phyloP scores from a whole-genome alignment of 805 yeast genomes.

The Ogataea pilisensis region DNA sequence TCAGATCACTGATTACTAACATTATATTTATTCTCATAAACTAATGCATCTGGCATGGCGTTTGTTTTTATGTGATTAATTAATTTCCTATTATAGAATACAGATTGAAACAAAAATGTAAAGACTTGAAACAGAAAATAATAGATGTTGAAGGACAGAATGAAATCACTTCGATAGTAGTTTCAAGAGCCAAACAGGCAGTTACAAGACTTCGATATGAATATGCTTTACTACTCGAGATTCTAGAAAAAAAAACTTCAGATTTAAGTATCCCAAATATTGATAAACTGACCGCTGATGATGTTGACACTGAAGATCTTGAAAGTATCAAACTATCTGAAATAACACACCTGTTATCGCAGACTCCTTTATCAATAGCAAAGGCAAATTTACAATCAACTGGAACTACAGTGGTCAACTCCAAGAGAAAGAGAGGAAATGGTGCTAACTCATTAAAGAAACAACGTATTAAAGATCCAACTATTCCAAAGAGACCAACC shows the following conservation, averaged over 20 bases:
- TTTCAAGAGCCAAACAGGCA: constrained; percentile 70
- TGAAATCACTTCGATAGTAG: constrained; percentile 69
- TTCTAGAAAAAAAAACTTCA: constrained; percentile 58
- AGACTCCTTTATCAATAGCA: constrained; percentile 24
- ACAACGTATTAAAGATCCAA: constrained; percentile 63
- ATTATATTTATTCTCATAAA: constrained; percentile 2
- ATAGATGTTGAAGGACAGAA: constrained; percentile 72
- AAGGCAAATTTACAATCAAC: constrained; percentile 11
- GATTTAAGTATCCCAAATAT: constrained; percentile 23
- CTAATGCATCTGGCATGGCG: neutral
- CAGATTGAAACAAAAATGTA: constrained; percentile 60
- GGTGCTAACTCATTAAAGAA: constrained; percentile 27
- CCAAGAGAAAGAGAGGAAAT: constrained; percentile 29
- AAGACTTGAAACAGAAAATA: constrained; percentile 65
- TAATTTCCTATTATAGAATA: constrained; percentile 28
- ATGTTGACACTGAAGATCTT: constrained; percentile 25
- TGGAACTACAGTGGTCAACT: constrained; percentile 18
- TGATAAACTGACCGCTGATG: constrained; percentile 20
- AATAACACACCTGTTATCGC: constrained; percentile 23
- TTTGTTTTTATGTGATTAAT: too few relatives aligned
- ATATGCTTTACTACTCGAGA: constrained; percentile 73
- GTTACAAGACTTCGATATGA: constrained; percentile 79
- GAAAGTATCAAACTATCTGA: constrained; percentile 26
- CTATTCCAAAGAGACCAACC: constrained; percentile 82
- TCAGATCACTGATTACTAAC: neutral